These are phyloP conservation scores for Chalciporus sp. DNA, from an alignment of 1,284 basidiomycete species.

Conservation along the genomic window DNA sequence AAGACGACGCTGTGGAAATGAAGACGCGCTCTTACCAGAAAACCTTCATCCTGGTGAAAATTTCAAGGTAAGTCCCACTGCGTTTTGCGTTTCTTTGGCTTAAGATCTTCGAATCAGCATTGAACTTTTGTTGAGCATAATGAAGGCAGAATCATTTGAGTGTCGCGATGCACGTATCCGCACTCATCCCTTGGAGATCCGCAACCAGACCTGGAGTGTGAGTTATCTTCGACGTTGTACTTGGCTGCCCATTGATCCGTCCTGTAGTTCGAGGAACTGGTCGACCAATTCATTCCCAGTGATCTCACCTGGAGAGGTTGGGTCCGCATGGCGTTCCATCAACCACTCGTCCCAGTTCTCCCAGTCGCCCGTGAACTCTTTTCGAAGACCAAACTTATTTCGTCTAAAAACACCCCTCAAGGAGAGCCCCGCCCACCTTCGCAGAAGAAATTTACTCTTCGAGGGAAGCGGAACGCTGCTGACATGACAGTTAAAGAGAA, in stretches of 20 bases:
- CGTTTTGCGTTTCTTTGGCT: slow-evolving; percentile 17
- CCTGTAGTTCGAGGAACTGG: slow-evolving; percentile 75
- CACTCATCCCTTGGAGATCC: slow-evolving; percentile 77
- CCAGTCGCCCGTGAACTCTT: slow-evolving; percentile 75
- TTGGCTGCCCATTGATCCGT: slow-evolving; percentile 5
- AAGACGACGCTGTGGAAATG: slow-evolving; percentile 71
- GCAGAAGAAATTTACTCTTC: slow-evolving; percentile 27
- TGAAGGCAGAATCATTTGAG: slow-evolving; percentile 72
- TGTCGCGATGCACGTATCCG: slow-evolving; percentile 73
- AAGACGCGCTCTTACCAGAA: slow-evolving; percentile 76
- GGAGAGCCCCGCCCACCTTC: slow-evolving; percentile 29
- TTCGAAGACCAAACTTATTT: slow-evolving; percentile 72
- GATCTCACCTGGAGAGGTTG: slow-evolving; percentile 77
- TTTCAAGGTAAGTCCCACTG: slow-evolving; percentile 61
- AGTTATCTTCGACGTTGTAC: slow-evolving; percentile 30
- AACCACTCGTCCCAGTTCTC: slow-evolving; percentile 70
- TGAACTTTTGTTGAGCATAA: slow-evolving; percentile 67
- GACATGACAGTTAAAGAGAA: slow-evolving; percentile 15
- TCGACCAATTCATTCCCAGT: slow-evolving; percentile 79
- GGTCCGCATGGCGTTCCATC: slow-evolving; percentile 82
- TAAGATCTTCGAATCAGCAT: slow-evolving; percentile 44
- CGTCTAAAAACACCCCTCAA: slow-evolving; percentile 43
- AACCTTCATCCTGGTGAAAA: slow-evolving; percentile 81
- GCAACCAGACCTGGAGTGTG: slow-evolving; percentile 88
- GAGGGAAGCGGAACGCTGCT: slow-evolving; percentile 20